Percentiles rank a stretch among this genome's conserved stretches.
phyloP scores from a whole-genome alignment of 176 grass and related monocot species.

The Carex pumila region DNA sequence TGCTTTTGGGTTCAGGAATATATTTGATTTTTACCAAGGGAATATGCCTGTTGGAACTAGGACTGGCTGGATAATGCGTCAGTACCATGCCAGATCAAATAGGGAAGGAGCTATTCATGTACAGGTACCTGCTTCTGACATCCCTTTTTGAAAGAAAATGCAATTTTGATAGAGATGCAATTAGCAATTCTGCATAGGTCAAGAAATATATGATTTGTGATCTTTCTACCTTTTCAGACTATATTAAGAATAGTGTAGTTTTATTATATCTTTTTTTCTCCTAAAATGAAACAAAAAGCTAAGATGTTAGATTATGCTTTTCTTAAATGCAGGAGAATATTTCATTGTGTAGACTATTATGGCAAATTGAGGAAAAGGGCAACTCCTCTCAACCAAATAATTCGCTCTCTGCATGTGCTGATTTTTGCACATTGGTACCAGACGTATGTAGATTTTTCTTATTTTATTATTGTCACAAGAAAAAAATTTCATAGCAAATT shows the following conservation, averaged over 20 bases:
- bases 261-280: background rate
- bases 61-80: constrained; percentile 11
- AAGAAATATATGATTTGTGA: background rate
- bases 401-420: background rate
- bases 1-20: background rate
- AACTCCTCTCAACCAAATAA: constrained; percentile 17
- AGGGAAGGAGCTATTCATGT: background rate
- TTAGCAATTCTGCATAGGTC: background rate
- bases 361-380: constrained; percentile 10
- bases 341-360: constrained; percentile 55
- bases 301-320: background rate
- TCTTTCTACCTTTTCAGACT: background rate
- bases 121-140: background rate
- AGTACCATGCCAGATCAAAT: background rate
- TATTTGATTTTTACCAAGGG: constrained; percentile 6
- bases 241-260: background rate
- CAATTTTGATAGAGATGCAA: background rate
- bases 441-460: background rate
- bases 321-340: constrained; percentile 41
- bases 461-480: background rate
- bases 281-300: background rate
- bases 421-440: background rate
- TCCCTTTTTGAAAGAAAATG: background rate
- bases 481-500: background rate
- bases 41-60: background rate